These are phyloP conservation scores for Pyricularia grisea DNA, from an alignment of 2,329 filamentous ascomycete genomes.

Conservation along the genomic window DNA sequence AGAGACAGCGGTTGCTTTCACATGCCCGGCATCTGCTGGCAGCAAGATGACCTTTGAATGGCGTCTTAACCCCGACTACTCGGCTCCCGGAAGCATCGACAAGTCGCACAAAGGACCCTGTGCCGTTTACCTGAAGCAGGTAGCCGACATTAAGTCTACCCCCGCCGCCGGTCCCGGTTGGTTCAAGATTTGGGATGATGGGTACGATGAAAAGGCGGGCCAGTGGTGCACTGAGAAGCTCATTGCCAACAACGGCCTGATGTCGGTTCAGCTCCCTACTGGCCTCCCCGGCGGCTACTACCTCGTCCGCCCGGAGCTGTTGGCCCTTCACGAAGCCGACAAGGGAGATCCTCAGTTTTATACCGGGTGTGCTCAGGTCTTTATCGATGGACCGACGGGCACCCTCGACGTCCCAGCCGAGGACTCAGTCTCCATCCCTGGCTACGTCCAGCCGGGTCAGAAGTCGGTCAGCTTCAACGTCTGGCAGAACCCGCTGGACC, in stretches of 20 bases:
- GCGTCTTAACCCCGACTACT: conserved; percentile 48
- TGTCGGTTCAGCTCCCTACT: conserved; percentile 52
- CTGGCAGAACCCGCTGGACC: conserved; percentile 39
- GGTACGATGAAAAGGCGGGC: conserved; percentile 43
- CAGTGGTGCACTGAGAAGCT: conserved; percentile 66
- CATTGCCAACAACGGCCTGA: conserved; percentile 51
- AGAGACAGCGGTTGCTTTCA: conserved; percentile 32
- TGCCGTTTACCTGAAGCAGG: conserved; percentile 64
- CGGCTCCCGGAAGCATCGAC: conserved; percentile 47
- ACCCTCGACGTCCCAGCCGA: conserved; percentile 35
- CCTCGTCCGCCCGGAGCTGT: conserved; percentile 60
- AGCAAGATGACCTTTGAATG: conserved; percentile 57
- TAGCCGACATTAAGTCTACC: conserved; percentile 42
- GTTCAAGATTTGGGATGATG: conserved; percentile 69
- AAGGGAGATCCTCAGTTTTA: conserved; percentile 62
- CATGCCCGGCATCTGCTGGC: conserved; percentile 39
- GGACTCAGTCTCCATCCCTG: conserved; percentile 54
- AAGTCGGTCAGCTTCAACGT: conserved; percentile 55
- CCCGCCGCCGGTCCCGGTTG: conserved; percentile 55
- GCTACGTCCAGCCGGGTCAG: conserved; percentile 46
- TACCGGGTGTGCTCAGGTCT: conserved; percentile 62
- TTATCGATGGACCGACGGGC: conserved; percentile 37
- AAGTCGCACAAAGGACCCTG: conserved; percentile 57
- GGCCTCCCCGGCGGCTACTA: conserved; percentile 58
- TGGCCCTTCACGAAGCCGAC: conserved; percentile 57